Conservation (phyloP, 208 protist genomes). For the Trichomonas gallinae region DNA sequence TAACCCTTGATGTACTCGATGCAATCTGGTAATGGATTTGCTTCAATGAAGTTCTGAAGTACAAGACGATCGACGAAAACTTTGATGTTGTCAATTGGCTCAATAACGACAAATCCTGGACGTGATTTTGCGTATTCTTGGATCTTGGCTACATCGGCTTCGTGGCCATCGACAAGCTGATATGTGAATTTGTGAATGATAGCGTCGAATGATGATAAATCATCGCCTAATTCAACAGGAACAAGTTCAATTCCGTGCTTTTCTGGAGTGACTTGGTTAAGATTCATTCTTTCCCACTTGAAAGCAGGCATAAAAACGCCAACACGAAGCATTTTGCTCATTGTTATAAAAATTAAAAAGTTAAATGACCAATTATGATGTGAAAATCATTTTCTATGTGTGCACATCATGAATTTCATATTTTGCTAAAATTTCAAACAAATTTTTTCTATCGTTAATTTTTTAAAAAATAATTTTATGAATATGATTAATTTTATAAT, state of each 20-base stretch:
- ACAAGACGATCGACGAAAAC: neutral
- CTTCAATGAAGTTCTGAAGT: neutral
- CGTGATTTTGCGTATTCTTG: neutral
- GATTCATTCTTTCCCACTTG: constrained; percentile 21
- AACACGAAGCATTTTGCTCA: neutral
- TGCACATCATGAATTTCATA: too few relatives aligned
- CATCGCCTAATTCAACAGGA: neutral
- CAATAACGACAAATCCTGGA: neutral
- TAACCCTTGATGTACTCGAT: neutral
- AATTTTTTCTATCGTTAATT: too few relatives aligned
- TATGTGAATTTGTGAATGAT: constrained; percentile 20
- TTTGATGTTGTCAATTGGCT: neutral
- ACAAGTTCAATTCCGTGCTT: neutral
- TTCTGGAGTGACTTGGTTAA: neutral
- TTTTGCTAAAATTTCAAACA: too few relatives aligned
- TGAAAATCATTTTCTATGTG: too few relatives aligned
- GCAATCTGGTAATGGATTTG: neutral
- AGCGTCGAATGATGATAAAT: neutral
- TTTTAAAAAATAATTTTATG: too few relatives aligned
- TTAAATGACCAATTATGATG: neutral
- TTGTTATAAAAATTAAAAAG: neutral
- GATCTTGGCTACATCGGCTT: neutral
- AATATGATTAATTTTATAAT: too few relatives aligned
- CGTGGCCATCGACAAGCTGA: neutral
- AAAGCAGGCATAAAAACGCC: neutral